Conservation (phyloP, 306 rosid genomes). For the Cucurbita argyrosperma region DNA sequence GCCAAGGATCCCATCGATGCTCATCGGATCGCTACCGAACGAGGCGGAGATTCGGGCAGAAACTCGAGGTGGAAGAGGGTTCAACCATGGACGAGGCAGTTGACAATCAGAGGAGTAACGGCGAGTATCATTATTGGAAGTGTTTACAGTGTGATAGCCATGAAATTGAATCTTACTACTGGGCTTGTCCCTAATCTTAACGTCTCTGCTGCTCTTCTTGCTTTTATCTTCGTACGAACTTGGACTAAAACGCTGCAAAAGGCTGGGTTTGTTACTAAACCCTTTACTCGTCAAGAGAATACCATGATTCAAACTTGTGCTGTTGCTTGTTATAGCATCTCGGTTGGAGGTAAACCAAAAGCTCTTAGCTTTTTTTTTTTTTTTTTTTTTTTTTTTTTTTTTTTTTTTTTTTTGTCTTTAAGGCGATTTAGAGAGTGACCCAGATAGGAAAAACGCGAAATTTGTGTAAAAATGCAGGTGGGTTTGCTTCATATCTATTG, state of each 20-base stretch:
- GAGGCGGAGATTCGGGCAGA: neutral
- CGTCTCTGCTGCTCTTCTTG: slow-evolving; percentile 82
- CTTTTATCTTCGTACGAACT: slow-evolving; percentile 46
- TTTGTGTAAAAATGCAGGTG: slow-evolving; percentile 31
- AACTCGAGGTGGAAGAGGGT: slow-evolving; percentile 1
- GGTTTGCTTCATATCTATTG: slow-evolving; percentile 78
- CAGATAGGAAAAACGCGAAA: neutral
- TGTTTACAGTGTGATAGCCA: slow-evolving; percentile 55
- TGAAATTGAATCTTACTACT: slow-evolving; percentile 87
- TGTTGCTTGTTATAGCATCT: slow-evolving; percentile 81
- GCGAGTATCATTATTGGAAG: slow-evolving; percentile 65
- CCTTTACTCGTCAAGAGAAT: slow-evolving; percentile 84
- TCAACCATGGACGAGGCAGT: slow-evolving; percentile 47
- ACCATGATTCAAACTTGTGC: slow-evolving; percentile 87
- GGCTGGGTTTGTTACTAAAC: slow-evolving; percentile 52
- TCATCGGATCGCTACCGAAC: slow-evolving; percentile 1
- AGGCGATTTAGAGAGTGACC: neutral
- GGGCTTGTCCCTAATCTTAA: slow-evolving; percentile 76
- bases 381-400: neutral
- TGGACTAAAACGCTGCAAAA: slow-evolving; percentile 51
- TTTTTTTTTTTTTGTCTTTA: neutral
- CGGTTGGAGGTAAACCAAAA: slow-evolving; percentile 42
- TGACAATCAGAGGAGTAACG: slow-evolving; percentile 60
- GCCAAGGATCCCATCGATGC: neutral
- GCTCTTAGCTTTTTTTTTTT: neutral